A percentile compares a stretch with the other conserved stretches of the same genome.
Evolutionary conservation across 2,329 filamentous ascomycete genomes (phyloP).

Genomic region (Atkinsonella hypoxylon): DNA sequence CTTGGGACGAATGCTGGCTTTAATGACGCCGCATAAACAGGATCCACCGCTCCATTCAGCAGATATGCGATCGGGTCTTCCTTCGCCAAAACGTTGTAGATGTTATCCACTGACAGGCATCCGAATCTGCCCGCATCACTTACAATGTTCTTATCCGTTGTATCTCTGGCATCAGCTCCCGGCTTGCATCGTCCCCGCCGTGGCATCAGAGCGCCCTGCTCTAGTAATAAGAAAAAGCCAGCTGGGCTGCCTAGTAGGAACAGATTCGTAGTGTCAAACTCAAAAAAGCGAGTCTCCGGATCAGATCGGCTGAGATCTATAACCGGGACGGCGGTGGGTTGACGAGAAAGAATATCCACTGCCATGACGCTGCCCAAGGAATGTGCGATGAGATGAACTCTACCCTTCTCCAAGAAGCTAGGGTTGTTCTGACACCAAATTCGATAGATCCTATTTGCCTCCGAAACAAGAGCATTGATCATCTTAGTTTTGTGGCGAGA

Average conservation of each 20-base stretch:
- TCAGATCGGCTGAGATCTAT: constrained; percentile 29
- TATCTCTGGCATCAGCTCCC: constrained; percentile 54
- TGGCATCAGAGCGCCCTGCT: constrained; percentile 59
- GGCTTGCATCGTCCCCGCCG: constrained; percentile 66
- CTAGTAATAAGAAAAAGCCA: constrained; percentile 84
- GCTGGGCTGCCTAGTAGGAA: constrained; percentile 86
- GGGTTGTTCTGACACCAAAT: constrained; percentile 93
- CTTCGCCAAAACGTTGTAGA: constrained; percentile 78
- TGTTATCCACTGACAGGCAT: constrained; percentile 85
- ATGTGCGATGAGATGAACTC: constrained; percentile 86
- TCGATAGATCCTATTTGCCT: constrained; percentile 91
- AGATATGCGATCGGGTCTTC: constrained; percentile 77
- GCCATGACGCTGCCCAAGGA: constrained; percentile 93
- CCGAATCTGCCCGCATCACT: constrained; percentile 73
- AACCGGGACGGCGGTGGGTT: constrained; percentile 60
- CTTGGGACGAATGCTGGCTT: constrained; percentile 71
- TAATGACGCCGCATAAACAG: constrained; percentile 62
- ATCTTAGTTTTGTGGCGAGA: constrained; percentile 94
- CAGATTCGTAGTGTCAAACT: constrained; percentile 83
- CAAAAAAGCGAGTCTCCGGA: constrained; percentile 52
- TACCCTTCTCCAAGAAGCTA: constrained; percentile 66
- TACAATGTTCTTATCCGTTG: constrained; percentile 47
- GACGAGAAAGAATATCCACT: constrained; percentile 77
- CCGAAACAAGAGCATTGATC: constrained; percentile 75
- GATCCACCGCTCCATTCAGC: constrained; percentile 82